A percentile compares a stretch with the other conserved stretches of the same genome.
Conservation (phyloP, 306 rosid genomes). For the Herpetospermum pedunculosum region DNA sequence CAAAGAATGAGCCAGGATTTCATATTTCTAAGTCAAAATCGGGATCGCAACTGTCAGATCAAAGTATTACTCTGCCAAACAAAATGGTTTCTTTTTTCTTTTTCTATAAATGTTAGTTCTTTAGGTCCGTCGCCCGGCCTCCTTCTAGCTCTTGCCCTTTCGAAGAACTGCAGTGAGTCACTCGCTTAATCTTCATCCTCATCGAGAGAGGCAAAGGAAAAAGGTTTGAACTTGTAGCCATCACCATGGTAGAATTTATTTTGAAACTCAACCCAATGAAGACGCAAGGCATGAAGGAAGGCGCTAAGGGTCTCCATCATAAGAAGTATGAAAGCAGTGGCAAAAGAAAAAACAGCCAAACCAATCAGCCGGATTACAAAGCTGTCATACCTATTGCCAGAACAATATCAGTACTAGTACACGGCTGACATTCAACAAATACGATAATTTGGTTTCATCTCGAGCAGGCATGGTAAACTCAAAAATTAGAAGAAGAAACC, state of each 20-base stretch:
- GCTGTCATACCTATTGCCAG: slow-evolving; percentile 67
- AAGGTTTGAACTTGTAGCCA: slow-evolving; percentile 92
- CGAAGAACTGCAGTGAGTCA: not conserved
- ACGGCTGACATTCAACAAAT: not conserved
- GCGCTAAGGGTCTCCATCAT: slow-evolving; percentile 99
- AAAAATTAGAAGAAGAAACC: not conserved
- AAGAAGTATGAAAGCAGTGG: slow-evolving; percentile 93
- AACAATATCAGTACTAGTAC: slow-evolving; percentile 12
- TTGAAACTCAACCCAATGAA: slow-evolving; percentile 99
- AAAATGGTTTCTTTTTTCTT: slow-evolving; percentile 4
- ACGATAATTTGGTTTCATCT: not conserved
- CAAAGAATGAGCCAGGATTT: slow-evolving; percentile 31
- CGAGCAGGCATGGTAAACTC: not conserved
- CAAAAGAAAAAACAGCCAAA: slow-evolving; percentile 81
- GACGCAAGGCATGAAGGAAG: slow-evolving; percentile 98
- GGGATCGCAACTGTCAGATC: slow-evolving; percentile 11
- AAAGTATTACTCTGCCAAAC: slow-evolving; percentile 7
- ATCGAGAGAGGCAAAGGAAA: slow-evolving; percentile 58
- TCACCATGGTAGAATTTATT: slow-evolving; percentile 90
- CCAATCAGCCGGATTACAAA: slow-evolving; percentile 70
- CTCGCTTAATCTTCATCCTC: slow-evolving; percentile 79
- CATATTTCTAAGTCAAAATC: slow-evolving; percentile 22
- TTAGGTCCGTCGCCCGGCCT: not conserved
- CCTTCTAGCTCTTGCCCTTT: not conserved
- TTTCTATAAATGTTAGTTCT: slow-evolving; percentile 10